Evolutionary conservation across 306 rosid species (phyloP), one percentile per base, ranked within the genome.

Genomic region (Inga leiocalycina): DNA sequence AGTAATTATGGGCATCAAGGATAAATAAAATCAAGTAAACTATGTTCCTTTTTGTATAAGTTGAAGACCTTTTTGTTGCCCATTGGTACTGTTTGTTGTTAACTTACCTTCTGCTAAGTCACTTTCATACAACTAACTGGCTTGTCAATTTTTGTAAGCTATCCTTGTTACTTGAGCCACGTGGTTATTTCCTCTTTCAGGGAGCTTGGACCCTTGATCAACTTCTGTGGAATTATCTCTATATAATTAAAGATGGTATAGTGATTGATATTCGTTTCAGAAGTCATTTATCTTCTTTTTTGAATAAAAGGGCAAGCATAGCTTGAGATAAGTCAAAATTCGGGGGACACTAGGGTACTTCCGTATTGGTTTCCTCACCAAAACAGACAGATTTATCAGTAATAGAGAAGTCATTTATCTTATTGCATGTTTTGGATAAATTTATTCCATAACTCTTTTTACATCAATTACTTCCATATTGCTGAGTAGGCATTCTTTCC

Each of bases 221-320:
- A 85, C 83, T 78, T 27, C 61, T 68, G 46, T 71, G 22, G n/a
- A 74, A 79, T 20, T 68, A 30, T 49, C 34, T 81, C 78, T 78
- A 24, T 52, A 0, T 57, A 66, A 39, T 66, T 9, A 11, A 89
- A 87, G 78, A 89, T 89, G 89, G 90, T 85, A 87, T 52, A 77
- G 51, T 76, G 35, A 22, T 41, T 39, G 44, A 43, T 51, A 19
- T 75, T 11, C 43, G 12, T 5, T 66, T 80, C 39, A 35, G 24
- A 75, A 71, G 32, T 52, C 0, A 69, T 45, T n/a, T 57, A 2
- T 57, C 24, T 57, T 17, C 10, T 8, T 57, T 57, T 57, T 57
- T n/a, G 27, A n/a, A n/a, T 57, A 2, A 57, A 57, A 57, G 64
- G 64, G 13, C 64, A 20, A 57, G 30, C 24, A 57, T 20, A 57